These are phyloP conservation scores for Phytophthora sp. DNA, from an alignment of 352 stramenopile genomes.

Conservation along the genomic window DNA sequence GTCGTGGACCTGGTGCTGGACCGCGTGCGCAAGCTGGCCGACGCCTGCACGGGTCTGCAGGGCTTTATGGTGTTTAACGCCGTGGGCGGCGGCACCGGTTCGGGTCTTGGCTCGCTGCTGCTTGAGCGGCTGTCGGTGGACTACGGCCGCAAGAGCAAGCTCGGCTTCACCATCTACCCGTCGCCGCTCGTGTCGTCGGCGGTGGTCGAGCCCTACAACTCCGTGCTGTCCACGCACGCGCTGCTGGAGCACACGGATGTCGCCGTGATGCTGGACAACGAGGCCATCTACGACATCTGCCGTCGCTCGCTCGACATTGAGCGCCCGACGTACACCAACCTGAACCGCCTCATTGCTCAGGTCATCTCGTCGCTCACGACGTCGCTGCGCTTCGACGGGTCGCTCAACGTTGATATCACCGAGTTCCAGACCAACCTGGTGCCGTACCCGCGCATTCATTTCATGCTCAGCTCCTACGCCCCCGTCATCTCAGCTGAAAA, in stretches of 20 bases:
- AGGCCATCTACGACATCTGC: constrained; percentile 97
- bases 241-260: constrained; percentile 98
- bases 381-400: constrained; percentile 96
- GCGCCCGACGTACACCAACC: constrained; percentile 96
- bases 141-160: constrained; percentile 97
- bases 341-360: constrained; percentile 97
- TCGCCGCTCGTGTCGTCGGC: constrained; percentile 96
- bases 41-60: constrained; percentile 97
- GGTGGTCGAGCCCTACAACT: constrained; percentile 99
- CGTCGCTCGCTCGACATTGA: constrained; percentile 96
- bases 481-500: constrained; percentile 97
- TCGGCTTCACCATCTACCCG: constrained; percentile 97
- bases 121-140: constrained; percentile 97
- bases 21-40: constrained; percentile 95
- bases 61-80: constrained; percentile 98
- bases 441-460: constrained; percentile 97
- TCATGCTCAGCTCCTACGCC: constrained; percentile 97
- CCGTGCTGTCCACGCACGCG: constrained; percentile 94
- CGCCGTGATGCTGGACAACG: constrained; percentile 97
- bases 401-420: constrained; percentile 97
- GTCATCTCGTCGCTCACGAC: constrained; percentile 97
- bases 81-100: constrained; percentile 97
- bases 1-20: constrained; percentile 97
- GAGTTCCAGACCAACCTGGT: constrained; percentile 99
- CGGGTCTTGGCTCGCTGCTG: constrained; percentile 96